A percentile compares a stretch with the other conserved stretches of the same genome.
phyloP scores from a whole-genome alignment of 2,329 filamentous ascomycete genomes.

The Venturia pyrina region DNA sequence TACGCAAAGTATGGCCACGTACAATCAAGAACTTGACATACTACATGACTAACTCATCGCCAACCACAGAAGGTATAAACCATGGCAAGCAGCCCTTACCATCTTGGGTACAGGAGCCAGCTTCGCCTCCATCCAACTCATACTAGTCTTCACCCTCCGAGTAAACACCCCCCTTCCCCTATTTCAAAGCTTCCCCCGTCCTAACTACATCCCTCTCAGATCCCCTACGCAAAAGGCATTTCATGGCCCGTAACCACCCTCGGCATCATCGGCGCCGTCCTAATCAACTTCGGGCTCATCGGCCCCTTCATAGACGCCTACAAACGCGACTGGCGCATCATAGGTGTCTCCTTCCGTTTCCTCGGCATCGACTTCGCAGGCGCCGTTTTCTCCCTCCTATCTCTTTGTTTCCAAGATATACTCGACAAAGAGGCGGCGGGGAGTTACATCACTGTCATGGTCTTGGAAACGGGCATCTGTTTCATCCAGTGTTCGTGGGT shows the following conservation, averaged over 20 bases:
- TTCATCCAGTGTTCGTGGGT: slow-evolving; percentile 50
- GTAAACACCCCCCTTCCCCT: slow-evolving; percentile 26
- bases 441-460: slow-evolving; percentile 48
- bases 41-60: neutral
- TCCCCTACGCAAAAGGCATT: slow-evolving; percentile 44
- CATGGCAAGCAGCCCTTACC: slow-evolving; percentile 13
- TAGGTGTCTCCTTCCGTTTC: slow-evolving; percentile 54
- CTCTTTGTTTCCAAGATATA: slow-evolving; percentile 48
- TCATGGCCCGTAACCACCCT: slow-evolving; percentile 45
- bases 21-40: neutral
- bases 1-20: slow-evolving; percentile 34
- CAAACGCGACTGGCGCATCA: slow-evolving; percentile 50
- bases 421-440: slow-evolving; percentile 53
- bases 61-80: slow-evolving; percentile 9
- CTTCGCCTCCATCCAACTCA: slow-evolving; percentile 45
- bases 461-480: slow-evolving; percentile 52
- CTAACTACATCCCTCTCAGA: slow-evolving; percentile 25
- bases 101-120: slow-evolving; percentile 33
- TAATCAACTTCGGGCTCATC: slow-evolving; percentile 47
- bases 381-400: slow-evolving; percentile 54
- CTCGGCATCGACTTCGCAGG: slow-evolving; percentile 50
- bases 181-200: neutral
- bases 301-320: slow-evolving; percentile 53
- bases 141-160: slow-evolving; percentile 47
- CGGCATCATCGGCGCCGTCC: slow-evolving; percentile 47